Base-by-base conservation (phyloP, 1,284 basidiomycete genomes). In the Ceratobasidium sp. region DNA sequence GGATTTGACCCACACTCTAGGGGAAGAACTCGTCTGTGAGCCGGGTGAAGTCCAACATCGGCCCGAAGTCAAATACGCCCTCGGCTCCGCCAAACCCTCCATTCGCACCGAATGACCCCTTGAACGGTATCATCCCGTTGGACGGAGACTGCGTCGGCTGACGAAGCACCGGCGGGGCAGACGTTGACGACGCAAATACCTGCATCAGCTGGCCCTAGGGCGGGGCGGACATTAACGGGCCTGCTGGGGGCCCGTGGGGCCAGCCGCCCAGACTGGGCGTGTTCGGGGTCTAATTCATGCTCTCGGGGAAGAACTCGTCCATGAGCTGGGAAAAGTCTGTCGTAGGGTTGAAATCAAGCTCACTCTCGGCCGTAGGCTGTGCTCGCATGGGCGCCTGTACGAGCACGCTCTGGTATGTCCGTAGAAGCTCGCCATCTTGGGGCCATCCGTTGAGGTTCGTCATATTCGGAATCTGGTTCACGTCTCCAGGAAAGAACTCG, bases 11-110 rank as follows among this genome's bases (percentile, higher is more conserved):
- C 41, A 62, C 4, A 29, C 48, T 48, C 24, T 60, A 56, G 17
- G 69, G 57, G 24, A 72, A 62, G 60, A 72, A 60, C 47, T 62
- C 69, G 57, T 33, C 60, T 57, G 57, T 62, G n/a, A 72, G 48
- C 47, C 36, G 56, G 11, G 5, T 14, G 44, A 72, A 62, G n/a
- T 71, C 67, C 5, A 72, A 6, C 31, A 29, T 47, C 27, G 57
- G 29, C 69, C 47, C 56, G 27, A 72, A 53, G 62, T 62, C 69
- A 41, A 72, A 72, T 3, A 41, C 50, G 36, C 11, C 36, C 36
- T 41, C 36, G 53, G 36, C 6, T 11, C 6, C 4, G 36, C 36
- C 36, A 41, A 41, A 4, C 11, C 6, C 11, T 11, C 36, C 36
- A 41, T 41, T 41, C 29, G 29, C 27, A 8, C 33, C 31, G 2